Evolutionary conservation across 2,329 filamentous ascomycete genomes (phyloP).

Genomic region (Thelonectria discophora): DNA sequence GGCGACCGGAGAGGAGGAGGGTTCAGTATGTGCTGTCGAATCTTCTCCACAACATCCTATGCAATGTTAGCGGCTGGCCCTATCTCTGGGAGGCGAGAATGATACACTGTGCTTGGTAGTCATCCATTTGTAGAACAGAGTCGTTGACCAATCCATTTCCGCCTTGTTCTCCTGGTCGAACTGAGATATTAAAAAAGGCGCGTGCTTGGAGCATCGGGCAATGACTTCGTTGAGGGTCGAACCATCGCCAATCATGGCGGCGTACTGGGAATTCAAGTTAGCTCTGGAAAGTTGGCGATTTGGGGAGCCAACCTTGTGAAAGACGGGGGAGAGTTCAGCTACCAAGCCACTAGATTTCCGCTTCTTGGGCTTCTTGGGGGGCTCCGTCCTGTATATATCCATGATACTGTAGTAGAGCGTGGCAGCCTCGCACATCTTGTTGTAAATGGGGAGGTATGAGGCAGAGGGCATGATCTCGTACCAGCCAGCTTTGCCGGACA

Average conservation of each 20-base stretch:
- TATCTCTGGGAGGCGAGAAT: conserved; percentile 21
- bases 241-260: conserved; percentile 61
- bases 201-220: conserved; percentile 57
- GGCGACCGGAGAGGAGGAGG: conserved; percentile 32
- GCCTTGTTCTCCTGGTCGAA: conserved; percentile 52
- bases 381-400: conserved; percentile 59
- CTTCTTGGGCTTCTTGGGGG: conserved; percentile 44
- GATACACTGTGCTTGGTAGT: conserved; percentile 51
- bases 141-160: conserved; percentile 54
- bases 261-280: conserved; percentile 52
- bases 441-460: conserved; percentile 64
- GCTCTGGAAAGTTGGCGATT: neutral
- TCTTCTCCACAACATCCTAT: conserved; percentile 42
- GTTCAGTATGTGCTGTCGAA: conserved; percentile 34
- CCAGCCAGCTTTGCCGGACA: conserved; percentile 67
- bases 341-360: conserved; percentile 43
- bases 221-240: conserved; percentile 60
- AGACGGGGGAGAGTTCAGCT: conserved; percentile 44
- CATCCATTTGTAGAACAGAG: conserved; percentile 61
- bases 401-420: conserved; percentile 70
- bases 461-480: conserved; percentile 70
- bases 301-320: conserved; percentile 43
- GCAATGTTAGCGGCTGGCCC: neutral
- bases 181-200: conserved; percentile 61
- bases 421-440: conserved; percentile 70